These are phyloP conservation scores for Hansenula sp. DNA, from an alignment of 1,139 yeast species.

Conservation along the genomic window DNA sequence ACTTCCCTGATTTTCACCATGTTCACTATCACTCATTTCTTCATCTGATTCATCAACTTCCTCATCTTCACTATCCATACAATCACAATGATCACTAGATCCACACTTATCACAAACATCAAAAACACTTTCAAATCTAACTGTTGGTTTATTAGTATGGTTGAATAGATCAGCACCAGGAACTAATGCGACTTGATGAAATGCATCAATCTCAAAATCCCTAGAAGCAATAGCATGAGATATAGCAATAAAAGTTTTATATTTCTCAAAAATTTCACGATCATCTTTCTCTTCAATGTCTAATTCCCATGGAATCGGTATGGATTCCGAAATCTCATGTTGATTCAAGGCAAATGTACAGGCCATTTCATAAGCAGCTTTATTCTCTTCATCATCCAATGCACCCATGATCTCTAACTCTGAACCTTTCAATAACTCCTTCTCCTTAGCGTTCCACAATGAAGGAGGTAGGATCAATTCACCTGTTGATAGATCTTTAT, in stretches of 20 bases:
- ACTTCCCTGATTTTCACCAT: slow-evolving; percentile 20
- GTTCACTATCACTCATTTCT: slow-evolving; percentile 18
- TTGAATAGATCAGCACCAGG: slow-evolving; percentile 93
- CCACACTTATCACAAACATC: slow-evolving; percentile 79
- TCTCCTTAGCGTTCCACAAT: slow-evolving; percentile 56
- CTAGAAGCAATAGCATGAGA: slow-evolving; percentile 67
- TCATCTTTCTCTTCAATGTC: slow-evolving; percentile 16
- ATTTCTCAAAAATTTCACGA: slow-evolving; percentile 21
- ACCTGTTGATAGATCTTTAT: slow-evolving; percentile 25
- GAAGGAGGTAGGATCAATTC: slow-evolving; percentile 49
- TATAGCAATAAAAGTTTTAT: slow-evolving; percentile 44
- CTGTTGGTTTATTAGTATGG: slow-evolving; percentile 60
- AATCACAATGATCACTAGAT: slow-evolving; percentile 47
- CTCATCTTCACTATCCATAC: slow-evolving; percentile 18
- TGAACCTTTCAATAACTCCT: slow-evolving; percentile 53
- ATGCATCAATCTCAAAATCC: slow-evolving; percentile 77
- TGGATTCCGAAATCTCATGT: slow-evolving; percentile 9
- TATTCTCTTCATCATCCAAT: slow-evolving; percentile 54
- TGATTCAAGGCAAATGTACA: slow-evolving; percentile 41
- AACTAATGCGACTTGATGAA: slow-evolving; percentile 70
- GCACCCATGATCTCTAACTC: slow-evolving; percentile 65
- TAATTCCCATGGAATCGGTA: slow-evolving; percentile 21
- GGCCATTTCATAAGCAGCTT: slow-evolving; percentile 49
- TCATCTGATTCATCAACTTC: slow-evolving; percentile 8
- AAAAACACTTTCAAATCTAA: slow-evolving; percentile 69